Evolutionary conservation across 176 grass and related monocot genomes (phyloP), one percentile per base, ranked within the genome.

Genomic region (Musa troglodytarum): DNA sequence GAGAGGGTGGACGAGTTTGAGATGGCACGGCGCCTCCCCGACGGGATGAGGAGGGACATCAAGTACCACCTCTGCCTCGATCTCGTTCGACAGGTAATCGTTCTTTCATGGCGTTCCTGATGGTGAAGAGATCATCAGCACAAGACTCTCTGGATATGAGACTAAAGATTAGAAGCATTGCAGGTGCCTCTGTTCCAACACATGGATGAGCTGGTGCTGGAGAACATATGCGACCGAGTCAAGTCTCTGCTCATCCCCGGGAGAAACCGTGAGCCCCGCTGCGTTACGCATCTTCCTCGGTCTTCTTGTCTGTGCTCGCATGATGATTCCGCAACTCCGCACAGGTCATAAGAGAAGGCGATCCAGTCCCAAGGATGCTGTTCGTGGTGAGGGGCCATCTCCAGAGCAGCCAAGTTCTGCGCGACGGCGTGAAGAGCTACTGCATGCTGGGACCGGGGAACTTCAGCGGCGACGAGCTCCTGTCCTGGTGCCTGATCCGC

Each of bases 151-250:
- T 43, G 34, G 4, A 43, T 43, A 43, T 43, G 34, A 43, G 34
- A 43, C 4, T 43, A 43, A 43, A 43, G 34, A 43, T 43, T 43
- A 43, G 34, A 6, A 43, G 34, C 34, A 43, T 43, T 69, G 63
- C 84, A 96, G 90, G 94, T 98, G 11, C 94, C 90, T 0, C 53
- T 97, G 16, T 97, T 97, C 86, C 86, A 87, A 74, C 90, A 97
- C 86, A 89, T 97, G 94, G 94, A 97, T 62, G 94, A 93, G 3
- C 72, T 97, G 9, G 94, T 97, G 13, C 83, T 97, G 1, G 94
- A 97, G 90, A 97, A 97, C 94, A 97, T 97, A 72, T 97, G 90
- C 65, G 94, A 97, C 75, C 43, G 94, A 8, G 83, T 93, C 0
- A 85, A 76, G 23, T 82, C 94, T 0, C 81, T 92, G 51, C 85